Percentiles rank a stretch among this genome's conserved stretches.
These are phyloP conservation scores for Suaeda aralocaspica DNA, from an alignment of 148 eudicot species.

Conservation along the genomic window DNA sequence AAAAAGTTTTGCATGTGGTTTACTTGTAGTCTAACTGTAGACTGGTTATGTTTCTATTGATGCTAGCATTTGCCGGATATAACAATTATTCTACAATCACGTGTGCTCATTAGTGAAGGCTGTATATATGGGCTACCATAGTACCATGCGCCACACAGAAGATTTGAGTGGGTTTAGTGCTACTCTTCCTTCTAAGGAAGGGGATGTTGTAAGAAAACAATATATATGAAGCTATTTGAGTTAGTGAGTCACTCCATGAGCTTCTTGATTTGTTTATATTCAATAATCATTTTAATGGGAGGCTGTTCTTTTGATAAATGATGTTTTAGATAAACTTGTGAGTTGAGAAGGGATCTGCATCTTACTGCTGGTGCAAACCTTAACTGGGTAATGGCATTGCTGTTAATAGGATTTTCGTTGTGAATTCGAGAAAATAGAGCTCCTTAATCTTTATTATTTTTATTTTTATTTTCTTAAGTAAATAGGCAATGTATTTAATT, in stretches of 20 bases:
- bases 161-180: neutral
- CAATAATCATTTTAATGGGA: too few relatives aligned
- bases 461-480: neutral
- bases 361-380: too few relatives aligned
- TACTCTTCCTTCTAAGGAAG: too few relatives aligned
- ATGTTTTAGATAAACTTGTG: too few relatives aligned
- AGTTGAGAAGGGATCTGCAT: too few relatives aligned
- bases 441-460: too few relatives aligned
- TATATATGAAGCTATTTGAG: neutral
- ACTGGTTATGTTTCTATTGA: neutral
- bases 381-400: too few relatives aligned
- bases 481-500: neutral
- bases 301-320: too few relatives aligned
- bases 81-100: neutral
- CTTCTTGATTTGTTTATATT: too few relatives aligned
- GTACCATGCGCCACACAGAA: neutral
- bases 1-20: too few relatives aligned
- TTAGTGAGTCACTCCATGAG: too few relatives aligned
- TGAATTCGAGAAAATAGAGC: neutral
- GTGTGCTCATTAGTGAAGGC: neutral
- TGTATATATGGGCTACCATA: neutral
- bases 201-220: neutral
- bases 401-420: neutral
- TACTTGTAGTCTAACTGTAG: neutral
- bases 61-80: neutral